Percentiles rank a stretch among this genome's conserved stretches.
phyloP scores from a whole-genome alignment of 352 stramenopile genomes.

The Blastocystis sp. region DNA sequence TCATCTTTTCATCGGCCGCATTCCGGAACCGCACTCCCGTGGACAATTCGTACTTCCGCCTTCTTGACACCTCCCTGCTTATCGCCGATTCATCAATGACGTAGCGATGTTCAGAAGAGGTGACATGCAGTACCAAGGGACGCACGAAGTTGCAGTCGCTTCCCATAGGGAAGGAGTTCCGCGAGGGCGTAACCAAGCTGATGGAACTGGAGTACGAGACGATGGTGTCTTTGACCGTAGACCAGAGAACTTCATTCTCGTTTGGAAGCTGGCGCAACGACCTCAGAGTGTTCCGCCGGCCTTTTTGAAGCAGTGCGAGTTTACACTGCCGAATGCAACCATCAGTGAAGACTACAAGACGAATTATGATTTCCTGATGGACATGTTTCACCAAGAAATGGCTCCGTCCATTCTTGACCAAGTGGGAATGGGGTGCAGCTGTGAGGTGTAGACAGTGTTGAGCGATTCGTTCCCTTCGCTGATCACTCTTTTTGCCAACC shows the following conservation, averaged over 20 bases:
- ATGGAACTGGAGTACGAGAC: constrained; percentile 20
- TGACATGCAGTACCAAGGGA: neutral
- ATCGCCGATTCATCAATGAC: constrained; percentile 16
- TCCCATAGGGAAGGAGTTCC: neutral
- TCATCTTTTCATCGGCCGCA: neutral
- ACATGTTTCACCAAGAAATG: neutral
- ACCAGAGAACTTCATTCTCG: neutral
- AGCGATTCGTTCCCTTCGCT: neutral
- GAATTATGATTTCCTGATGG: neutral
- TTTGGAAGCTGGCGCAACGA: neutral
- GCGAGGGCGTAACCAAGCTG: neutral
- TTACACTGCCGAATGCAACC: neutral
- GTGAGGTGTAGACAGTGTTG: neutral
- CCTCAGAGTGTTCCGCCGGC: neutral
- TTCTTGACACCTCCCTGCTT: neutral
- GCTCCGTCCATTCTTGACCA: neutral
- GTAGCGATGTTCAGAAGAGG: neutral
- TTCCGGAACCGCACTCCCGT: neutral
- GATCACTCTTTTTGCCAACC: neutral
- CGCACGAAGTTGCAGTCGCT: neutral
- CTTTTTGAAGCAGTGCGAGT: neutral
- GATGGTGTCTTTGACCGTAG: neutral
- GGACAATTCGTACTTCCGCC: constrained; percentile 14
- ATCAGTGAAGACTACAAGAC: neutral
- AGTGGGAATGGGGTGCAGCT: neutral